Conservation (phyloP, 139 green algal species). For the Chlorella sp. region DNA sequence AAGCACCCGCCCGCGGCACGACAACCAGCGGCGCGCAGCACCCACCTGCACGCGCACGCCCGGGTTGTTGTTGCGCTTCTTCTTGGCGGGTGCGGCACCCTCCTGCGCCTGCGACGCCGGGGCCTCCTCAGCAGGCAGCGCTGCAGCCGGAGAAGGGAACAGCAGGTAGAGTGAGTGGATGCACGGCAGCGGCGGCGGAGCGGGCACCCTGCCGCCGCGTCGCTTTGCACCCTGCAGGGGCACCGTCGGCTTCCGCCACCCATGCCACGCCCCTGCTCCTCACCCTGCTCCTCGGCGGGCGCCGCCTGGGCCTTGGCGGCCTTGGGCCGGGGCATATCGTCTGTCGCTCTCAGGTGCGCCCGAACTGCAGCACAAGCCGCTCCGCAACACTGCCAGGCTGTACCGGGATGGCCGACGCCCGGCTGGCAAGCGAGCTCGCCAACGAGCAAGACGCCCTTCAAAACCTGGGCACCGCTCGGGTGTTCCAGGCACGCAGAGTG, state of each 20-base stretch:
- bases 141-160: not conserved
- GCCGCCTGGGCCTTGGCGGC: not conserved
- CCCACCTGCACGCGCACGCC: conserved; percentile 46
- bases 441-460: too few relatives aligned
- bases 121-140: not conserved
- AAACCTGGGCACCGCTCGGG: too few relatives aligned
- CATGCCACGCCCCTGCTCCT: not conserved
- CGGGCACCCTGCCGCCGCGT: not conserved
- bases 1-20: not conserved
- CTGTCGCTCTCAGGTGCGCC: too few relatives aligned
- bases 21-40: not conserved
- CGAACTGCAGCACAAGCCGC: too few relatives aligned
- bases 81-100: conserved; percentile 13
- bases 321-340: not conserved
- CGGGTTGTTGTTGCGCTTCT: conserved; percentile 48
- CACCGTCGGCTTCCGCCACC: not conserved
- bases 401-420: too few relatives aligned
- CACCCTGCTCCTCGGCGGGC: not conserved
- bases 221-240: not conserved
- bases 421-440: too few relatives aligned
- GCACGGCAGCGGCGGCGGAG: not conserved
- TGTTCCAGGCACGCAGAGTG: too few relatives aligned
- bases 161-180: too few relatives aligned
- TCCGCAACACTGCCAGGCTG: too few relatives aligned
- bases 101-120: not conserved